These are phyloP conservation scores for Mycena belliarum DNA, from an alignment of 768 basidiomycete species.

Conservation along the genomic window DNA sequence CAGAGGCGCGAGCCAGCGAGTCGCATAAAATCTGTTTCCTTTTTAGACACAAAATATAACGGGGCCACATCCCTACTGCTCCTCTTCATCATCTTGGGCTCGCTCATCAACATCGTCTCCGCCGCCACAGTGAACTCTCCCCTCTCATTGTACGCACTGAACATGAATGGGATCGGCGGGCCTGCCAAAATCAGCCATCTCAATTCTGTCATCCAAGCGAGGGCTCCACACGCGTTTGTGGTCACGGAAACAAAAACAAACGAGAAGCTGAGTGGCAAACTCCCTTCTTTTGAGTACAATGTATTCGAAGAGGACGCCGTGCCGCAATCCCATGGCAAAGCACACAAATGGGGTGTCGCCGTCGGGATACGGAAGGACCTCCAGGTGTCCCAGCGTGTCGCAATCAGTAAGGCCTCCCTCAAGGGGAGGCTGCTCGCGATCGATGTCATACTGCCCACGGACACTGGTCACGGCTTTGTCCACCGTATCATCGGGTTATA, in stretches of 20 bases:
- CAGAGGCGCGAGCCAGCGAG: too few species aligned
- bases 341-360: conserved; percentile 18
- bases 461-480: conserved; percentile 5
- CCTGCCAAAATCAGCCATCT: background rate
- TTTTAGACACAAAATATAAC: background rate
- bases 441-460: conserved; percentile 22
- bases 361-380: conserved; percentile 12
- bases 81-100: background rate
- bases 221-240: background rate
- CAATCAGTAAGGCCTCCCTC: conserved; percentile 2
- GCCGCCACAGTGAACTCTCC: background rate
- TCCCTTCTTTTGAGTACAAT: conserved; percentile 3
- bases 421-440: conserved; percentile 22
- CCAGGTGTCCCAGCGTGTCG: conserved; percentile 1
- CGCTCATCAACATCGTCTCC: background rate
- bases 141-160: background rate
- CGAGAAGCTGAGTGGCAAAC: background rate
- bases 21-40: background rate
- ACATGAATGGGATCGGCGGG: background rate
- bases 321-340: background rate
- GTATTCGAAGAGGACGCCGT: conserved; percentile 5
- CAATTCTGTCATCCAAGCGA: background rate
- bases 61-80: background rate
- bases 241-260: conserved; percentile 9
- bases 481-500: conserved; percentile 29